phyloP scores from a whole-genome alignment of 2,329 filamentous ascomycete species.

The Aspergillus flavus region DNA sequence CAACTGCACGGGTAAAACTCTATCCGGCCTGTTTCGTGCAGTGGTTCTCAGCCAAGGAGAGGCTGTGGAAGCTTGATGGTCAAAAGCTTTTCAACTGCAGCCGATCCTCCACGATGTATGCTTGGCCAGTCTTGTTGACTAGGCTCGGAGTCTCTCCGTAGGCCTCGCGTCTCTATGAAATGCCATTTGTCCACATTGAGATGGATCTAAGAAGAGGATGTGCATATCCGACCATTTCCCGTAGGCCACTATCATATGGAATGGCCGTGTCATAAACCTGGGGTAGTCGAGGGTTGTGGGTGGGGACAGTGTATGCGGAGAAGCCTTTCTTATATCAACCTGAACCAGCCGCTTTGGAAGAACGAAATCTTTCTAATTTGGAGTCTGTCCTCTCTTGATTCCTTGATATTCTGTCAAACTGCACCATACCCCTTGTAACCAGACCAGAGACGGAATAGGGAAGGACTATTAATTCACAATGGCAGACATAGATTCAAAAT shows the following conservation, averaged over 20 bases:
- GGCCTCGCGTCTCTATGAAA: not conserved
- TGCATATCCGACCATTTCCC: too few relatives aligned
- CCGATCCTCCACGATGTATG: not conserved
- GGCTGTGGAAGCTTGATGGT: conserved; percentile 3
- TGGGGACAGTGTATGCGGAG: not conserved
- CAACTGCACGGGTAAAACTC: not conserved
- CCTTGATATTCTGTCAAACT: not conserved
- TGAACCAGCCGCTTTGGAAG: not conserved
- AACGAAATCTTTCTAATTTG: too few relatives aligned
- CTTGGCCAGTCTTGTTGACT: not conserved
- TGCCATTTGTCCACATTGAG: not conserved
- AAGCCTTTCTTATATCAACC: not conserved
- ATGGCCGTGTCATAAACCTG: not conserved
- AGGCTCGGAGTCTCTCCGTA: not conserved
- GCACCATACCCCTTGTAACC: not conserved
- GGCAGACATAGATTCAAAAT: conserved; percentile 11
- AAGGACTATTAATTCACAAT: not conserved
- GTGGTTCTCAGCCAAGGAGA: not conserved
- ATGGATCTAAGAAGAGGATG: not conserved
- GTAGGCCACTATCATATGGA: too few relatives aligned
- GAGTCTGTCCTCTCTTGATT: too few relatives aligned
- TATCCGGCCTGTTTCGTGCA: not conserved
- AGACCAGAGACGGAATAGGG: not conserved
- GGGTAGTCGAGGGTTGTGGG: not conserved
- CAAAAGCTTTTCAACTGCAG: not conserved